Conservation (phyloP, 2,329 filamentous ascomycete genomes). For the Colletotrichum truncatum region DNA sequence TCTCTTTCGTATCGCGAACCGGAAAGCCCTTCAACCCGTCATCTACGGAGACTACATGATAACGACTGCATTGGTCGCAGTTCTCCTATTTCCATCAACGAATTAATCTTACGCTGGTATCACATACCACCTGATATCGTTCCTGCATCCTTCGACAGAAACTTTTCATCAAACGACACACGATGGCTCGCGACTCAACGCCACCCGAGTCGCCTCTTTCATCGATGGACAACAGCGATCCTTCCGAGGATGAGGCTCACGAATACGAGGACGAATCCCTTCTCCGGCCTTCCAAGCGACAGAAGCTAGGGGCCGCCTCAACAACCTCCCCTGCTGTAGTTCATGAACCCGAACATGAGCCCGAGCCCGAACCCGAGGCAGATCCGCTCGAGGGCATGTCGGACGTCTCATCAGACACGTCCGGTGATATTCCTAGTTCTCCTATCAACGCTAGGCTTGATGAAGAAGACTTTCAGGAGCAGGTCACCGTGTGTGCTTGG, state of each 20-base stretch:
- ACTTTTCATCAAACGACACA: neutral
- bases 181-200: conserved; percentile 26
- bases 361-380: conserved; percentile 46
- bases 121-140: neutral
- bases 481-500: conserved; percentile 83
- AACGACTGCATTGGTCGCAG: neutral
- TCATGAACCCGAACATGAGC: conserved; percentile 27
- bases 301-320: conserved; percentile 45
- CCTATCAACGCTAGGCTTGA: conserved; percentile 73
- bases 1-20: neutral
- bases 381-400: conserved; percentile 67
- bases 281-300: conserved; percentile 45
- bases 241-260: conserved; percentile 29
- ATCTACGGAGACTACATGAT: neutral
- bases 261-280: conserved; percentile 37
- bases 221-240: conserved; percentile 29
- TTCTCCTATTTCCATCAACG: neutral
- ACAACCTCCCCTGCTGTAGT: conserved; percentile 56
- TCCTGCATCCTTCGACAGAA: conserved; percentile 15
- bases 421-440: conserved; percentile 82
- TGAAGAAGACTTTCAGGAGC: conserved; percentile 79
- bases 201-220: conserved; percentile 31
- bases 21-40: neutral
- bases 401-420: conserved; percentile 90
- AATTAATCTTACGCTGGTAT: neutral